Evolutionary conservation across 306 rosid genomes (phyloP).

Genomic region (Geum urbanum): DNA sequence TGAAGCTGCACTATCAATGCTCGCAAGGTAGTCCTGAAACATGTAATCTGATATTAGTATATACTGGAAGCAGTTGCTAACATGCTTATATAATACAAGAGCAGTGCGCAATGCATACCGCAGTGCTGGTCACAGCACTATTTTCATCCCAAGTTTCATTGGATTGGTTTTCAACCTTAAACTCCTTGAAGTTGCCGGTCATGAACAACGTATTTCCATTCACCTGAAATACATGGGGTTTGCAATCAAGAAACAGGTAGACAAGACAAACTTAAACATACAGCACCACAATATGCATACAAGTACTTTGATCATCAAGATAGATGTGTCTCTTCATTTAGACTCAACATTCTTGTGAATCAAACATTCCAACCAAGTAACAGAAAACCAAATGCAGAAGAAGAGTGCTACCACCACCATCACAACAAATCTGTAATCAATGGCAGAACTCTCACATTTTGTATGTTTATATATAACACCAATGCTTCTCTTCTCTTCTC

Average conservation of each 20-base stretch:
- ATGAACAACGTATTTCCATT: slow-evolving; percentile 89
- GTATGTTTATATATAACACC: neutral
- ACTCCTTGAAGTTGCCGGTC: slow-evolving; percentile 91
- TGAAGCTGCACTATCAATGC: slow-evolving; percentile 69
- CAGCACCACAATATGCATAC: neutral
- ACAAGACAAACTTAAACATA: neutral
- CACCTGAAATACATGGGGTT: slow-evolving; percentile 51
- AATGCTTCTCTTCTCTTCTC: too few relatives aligned
- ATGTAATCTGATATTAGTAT: slow-evolving; percentile 28
- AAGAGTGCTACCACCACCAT: neutral
- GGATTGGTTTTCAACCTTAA: slow-evolving; percentile 67
- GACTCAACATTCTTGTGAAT: neutral
- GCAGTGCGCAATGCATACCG: slow-evolving; percentile 49
- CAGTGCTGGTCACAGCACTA: slow-evolving; percentile 76
- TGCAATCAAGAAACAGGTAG: neutral
- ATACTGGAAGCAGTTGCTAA: slow-evolving; percentile 18
- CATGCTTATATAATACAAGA: neutral
- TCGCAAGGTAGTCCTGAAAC: slow-evolving; percentile 89
- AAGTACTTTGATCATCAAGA: slow-evolving; percentile 1
- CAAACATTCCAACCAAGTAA: neutral
- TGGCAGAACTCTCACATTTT: neutral
- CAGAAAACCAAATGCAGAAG: slow-evolving; percentile 1
- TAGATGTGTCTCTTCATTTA: slow-evolving; percentile 5
- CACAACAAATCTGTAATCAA: neutral
- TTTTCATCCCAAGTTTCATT: slow-evolving; percentile 72